phyloP scores from a whole-genome alignment of 2,329 filamentous ascomycete genomes.

The Thelonectria rubi region DNA sequence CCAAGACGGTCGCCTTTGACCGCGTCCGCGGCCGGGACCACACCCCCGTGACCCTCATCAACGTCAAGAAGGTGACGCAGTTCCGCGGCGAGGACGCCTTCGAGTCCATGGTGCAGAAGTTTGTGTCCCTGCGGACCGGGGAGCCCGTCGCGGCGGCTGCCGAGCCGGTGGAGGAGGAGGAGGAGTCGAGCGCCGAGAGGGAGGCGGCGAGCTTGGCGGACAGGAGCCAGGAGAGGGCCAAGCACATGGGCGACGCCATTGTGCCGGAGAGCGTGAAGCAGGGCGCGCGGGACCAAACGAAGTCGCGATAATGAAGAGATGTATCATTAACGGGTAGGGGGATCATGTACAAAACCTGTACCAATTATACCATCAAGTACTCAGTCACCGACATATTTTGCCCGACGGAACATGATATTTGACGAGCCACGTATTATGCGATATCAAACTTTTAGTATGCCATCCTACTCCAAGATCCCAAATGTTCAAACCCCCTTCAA shows the following conservation, averaged over 20 bases:
- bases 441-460: constrained; percentile 19
- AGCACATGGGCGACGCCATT: constrained; percentile 45
- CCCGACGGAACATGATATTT: neutral
- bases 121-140: constrained; percentile 43
- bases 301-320: constrained; percentile 32
- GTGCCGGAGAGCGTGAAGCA: constrained; percentile 42
- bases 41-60: constrained; percentile 77
- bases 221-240: constrained; percentile 46
- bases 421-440: constrained; percentile 8
- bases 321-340: constrained; percentile 34
- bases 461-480: constrained; percentile 29
- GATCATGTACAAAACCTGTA: constrained; percentile 45
- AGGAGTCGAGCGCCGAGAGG: constrained; percentile 25
- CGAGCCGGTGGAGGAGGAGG: constrained; percentile 21
- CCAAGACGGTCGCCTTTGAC: constrained; percentile 79
- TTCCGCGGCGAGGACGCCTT: constrained; percentile 74
- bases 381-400: constrained; percentile 26
- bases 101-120: constrained; percentile 67
- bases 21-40: constrained; percentile 63
- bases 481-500: neutral
- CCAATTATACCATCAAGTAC: constrained; percentile 41
- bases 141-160: constrained; percentile 32
- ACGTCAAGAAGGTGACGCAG: constrained; percentile 87
- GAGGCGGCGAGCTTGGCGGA: constrained; percentile 38
- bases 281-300: constrained; percentile 32